Percentiles rank a stretch among this genome's conserved stretches.
Conservation (phyloP, 495 filamentous ascomycete genomes). For the Rostrohypoxylon terebratum region DNA sequence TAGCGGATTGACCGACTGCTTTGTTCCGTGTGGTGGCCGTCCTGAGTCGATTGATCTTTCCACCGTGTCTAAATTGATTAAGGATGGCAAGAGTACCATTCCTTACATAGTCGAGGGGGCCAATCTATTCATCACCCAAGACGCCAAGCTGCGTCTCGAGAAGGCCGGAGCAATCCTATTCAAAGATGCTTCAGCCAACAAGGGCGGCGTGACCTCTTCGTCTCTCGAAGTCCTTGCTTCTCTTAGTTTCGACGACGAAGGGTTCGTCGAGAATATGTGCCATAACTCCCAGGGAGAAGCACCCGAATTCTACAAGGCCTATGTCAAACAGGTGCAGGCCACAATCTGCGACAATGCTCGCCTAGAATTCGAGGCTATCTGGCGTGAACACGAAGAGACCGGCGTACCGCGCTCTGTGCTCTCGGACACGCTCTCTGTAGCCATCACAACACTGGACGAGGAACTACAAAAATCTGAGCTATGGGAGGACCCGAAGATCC, state of each 20-base stretch:
- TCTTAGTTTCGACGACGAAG: constrained; percentile 88
- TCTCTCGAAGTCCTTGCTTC: constrained; percentile 96
- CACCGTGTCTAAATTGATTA: constrained; percentile 85
- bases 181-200: constrained; percentile 99
- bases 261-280: constrained; percentile 95
- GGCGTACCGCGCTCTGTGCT: constrained; percentile 82
- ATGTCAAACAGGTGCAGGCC: constrained; percentile 90
- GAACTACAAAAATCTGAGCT: constrained; percentile 92
- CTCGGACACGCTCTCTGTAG: constrained; percentile 86
- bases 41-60: constrained; percentile 96
- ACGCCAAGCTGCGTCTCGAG: constrained; percentile 94
- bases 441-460: constrained; percentile 95
- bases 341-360: constrained; percentile 89
- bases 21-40: constrained; percentile 96
- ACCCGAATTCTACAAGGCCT: constrained; percentile 90
- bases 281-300: constrained; percentile 78
- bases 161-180: constrained; percentile 92
- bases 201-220: constrained; percentile 98
- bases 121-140: constrained; percentile 98
- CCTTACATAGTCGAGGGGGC: constrained; percentile 98
- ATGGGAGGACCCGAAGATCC: constrained; percentile 85
- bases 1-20: constrained; percentile 80
- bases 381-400: constrained; percentile 89
- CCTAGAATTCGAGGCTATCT: constrained; percentile 97
- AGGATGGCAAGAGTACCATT: constrained; percentile 82